These are phyloP conservation scores for Globisporangium splendens DNA, from an alignment of 352 stramenopile species.

Conservation along the genomic window DNA sequence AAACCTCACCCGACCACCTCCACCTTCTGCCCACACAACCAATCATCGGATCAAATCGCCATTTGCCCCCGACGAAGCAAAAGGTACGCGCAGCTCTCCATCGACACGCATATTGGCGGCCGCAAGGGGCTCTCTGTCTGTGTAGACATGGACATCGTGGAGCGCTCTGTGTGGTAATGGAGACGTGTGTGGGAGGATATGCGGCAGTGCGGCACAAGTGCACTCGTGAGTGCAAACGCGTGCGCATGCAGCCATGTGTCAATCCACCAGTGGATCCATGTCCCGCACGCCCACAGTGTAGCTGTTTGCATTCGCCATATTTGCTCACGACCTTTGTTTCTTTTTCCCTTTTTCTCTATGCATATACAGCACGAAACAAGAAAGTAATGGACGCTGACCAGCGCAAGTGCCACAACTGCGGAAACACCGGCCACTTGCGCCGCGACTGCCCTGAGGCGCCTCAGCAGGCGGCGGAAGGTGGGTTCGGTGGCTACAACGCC, in stretches of 20 bases:
- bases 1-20: background rate
- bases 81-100: background rate
- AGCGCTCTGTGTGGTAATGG: too few species aligned
- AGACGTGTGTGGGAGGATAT: too few species aligned
- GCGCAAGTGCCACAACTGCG: conserved; percentile 84
- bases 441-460: conserved; percentile 70
- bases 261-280: background rate
- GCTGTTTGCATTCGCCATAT: background rate
- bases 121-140: too few species aligned
- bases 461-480: conserved; percentile 32
- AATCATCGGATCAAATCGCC: conserved; percentile 1
- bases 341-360: background rate
- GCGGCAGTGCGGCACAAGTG: background rate
- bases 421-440: conserved; percentile 65
- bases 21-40: background rate
- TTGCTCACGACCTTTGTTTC: conserved; percentile 4
- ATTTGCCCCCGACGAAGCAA: background rate
- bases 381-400: conserved; percentile 16
- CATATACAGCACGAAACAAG: background rate
- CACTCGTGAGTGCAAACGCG: background rate
- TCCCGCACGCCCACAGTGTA: background rate
- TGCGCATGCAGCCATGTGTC: background rate
- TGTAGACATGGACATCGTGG: too few species aligned
- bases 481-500: conserved; percentile 22
- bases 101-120: background rate